Base-by-base conservation (phyloP, 2,329 filamentous ascomycete species). In the Aspergillus novofumigatus region DNA sequence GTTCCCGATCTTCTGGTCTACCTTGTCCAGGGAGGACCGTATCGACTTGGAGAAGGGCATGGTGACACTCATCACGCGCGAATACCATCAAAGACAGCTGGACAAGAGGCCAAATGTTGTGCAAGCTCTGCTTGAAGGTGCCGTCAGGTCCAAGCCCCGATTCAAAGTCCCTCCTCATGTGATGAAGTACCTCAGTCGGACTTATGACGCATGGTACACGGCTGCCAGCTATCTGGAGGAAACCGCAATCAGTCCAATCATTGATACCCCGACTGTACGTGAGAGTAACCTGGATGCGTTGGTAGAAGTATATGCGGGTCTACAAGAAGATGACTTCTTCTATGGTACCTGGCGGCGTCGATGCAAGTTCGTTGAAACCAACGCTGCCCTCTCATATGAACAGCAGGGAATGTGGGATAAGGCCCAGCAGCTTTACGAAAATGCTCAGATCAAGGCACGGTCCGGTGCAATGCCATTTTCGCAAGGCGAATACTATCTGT, bases 351-450 rank as follows among this genome's bases (percentile, higher is more conserved):
- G 94, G 94, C 87, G 94, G 58, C 86, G 94, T 56, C 87, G 94
- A 49, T 96, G 92, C 72, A 91, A 96, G 64, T 99, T 96, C 69
- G 89, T 99, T 5, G 95, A 99, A 78, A 97, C 92, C 8, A 99
- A 99, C 70, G 91, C 94, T 14, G 94, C 92, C 1, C 80, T 99
- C 7, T 99, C 94, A 0, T 99, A 97, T 66, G 95, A 99, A 77
- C 95, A 99, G 72, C 96, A 96, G 67, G 94, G 94, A 50, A 96
- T 97, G 85, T 99, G 94, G 95, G 94, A 99, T 68, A 97, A 97
- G 76, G 92, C 95, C 1, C 95, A 99, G 76, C 90, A 90, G 69
- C 88, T 97, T 78, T 99, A 97, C 73, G 94, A 99, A 74, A 88
- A 88, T 55, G 94, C 95, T 0, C 95, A 99, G 74, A 91, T 99